phyloP scores from a whole-genome alignment of 768 basidiomycete species.

The Daedalea quercina region DNA sequence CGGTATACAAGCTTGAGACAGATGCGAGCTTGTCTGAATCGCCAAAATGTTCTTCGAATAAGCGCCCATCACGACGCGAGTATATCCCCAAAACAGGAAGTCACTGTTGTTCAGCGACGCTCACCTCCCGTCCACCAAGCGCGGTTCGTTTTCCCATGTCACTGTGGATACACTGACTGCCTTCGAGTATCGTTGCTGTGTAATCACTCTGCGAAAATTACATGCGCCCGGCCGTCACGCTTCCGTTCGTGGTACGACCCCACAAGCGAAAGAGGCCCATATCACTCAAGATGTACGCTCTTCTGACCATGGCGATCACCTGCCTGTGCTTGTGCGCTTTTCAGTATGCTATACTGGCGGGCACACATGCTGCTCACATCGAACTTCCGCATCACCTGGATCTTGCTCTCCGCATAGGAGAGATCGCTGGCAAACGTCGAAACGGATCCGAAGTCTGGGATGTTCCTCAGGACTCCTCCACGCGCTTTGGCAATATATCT shows the following conservation, averaged over 20 bases:
- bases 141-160: too few relatives aligned
- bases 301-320: background rate
- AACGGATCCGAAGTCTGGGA: background rate
- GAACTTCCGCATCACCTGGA: background rate
- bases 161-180: background rate
- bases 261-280: background rate
- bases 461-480: background rate
- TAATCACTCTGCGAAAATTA: background rate
- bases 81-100: too few relatives aligned
- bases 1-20: too few relatives aligned
- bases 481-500: background rate
- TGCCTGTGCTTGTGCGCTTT: background rate
- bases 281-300: background rate
- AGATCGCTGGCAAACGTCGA: background rate
- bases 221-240: background rate
- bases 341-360: background rate
- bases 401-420: background rate
- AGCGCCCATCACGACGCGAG: too few relatives aligned
- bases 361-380: background rate
- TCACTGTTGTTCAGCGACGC: too few relatives aligned
- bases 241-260: background rate
- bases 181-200: too few relatives aligned
- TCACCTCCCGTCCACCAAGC: too few relatives aligned
- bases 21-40: too few relatives aligned
- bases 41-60: background rate